Conservation (phyloP, 371 early-diverging fungal species). For the Apophysomyces elegans region DNA sequence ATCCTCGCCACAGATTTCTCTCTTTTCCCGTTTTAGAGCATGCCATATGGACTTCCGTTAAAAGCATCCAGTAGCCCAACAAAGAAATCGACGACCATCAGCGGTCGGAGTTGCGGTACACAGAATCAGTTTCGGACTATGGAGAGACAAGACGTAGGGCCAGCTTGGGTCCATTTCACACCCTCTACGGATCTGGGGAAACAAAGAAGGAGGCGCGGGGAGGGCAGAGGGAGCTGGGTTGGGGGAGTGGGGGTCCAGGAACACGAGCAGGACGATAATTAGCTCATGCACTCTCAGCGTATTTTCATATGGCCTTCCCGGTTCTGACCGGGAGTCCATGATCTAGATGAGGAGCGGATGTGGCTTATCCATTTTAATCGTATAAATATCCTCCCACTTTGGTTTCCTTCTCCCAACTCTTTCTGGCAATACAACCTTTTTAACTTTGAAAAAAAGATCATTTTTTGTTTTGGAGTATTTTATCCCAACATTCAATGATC, state of each 20-base stretch:
- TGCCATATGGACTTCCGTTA: no score
- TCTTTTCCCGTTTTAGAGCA: neutral
- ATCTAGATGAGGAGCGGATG: neutral
- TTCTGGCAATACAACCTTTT: neutral
- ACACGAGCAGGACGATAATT: slow-evolving; percentile 9
- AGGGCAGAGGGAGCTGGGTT: neutral
- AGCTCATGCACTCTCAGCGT: slow-evolving; percentile 4
- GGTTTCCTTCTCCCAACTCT: neutral
- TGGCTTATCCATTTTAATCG: neutral
- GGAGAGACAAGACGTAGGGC: slow-evolving; percentile 4
- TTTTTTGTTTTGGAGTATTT: slow-evolving; percentile 2
- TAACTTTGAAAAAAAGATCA: neutral
- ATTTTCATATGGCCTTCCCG: slow-evolving; percentile 10
- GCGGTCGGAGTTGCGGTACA: slow-evolving; percentile 2
- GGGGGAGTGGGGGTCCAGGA: neutral
- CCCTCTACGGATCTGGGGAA: neutral
- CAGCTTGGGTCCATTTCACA: slow-evolving; percentile 2
- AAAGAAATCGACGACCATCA: no score
- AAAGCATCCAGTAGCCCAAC: no score
- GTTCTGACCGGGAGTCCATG: neutral
- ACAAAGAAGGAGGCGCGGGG: neutral
- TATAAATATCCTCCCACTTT: neutral
- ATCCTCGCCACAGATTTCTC: neutral
- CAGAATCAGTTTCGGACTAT: neutral
- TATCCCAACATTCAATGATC: slow-evolving; percentile 11